Percentiles rank a stretch among this genome's conserved stretches.
These are phyloP conservation scores for Phlyctochytrium planicorne DNA, from an alignment of 192 early-diverging fungal genomes.

Conservation along the genomic window DNA sequence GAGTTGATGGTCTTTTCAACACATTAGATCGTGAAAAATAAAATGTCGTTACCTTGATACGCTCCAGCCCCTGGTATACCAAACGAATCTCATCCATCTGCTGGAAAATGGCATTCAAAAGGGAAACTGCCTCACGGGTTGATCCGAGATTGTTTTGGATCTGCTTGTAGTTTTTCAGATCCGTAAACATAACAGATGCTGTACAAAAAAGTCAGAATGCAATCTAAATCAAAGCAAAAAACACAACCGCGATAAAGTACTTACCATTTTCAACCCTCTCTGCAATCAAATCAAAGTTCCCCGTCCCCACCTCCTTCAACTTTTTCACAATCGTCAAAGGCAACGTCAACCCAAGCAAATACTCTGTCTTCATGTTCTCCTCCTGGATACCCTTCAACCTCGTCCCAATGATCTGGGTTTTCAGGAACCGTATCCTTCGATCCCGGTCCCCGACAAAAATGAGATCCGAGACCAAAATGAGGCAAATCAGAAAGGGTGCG, in stretches of 20 bases:
- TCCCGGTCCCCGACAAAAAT: slow-evolving; percentile 22
- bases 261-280: slow-evolving; percentile 32
- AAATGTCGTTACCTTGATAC: slow-evolving; percentile 43
- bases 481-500: slow-evolving; percentile 15
- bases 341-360: slow-evolving; percentile 43
- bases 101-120: slow-evolving; percentile 47
- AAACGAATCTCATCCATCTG: slow-evolving; percentile 41
- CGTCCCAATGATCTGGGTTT: slow-evolving; percentile 39
- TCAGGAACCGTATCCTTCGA: slow-evolving; percentile 38
- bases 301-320: slow-evolving; percentile 41
- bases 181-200: slow-evolving; percentile 53
- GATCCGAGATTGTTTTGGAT: slow-evolving; percentile 34
- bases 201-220: slow-evolving; percentile 1
- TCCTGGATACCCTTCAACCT: slow-evolving; percentile 35
- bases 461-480: slow-evolving; percentile 5
- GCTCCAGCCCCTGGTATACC: slow-evolving; percentile 29
- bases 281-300: slow-evolving; percentile 47
- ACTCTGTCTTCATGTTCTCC: slow-evolving; percentile 44
- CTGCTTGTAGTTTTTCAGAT: slow-evolving; percentile 51
- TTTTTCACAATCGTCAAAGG: slow-evolving; percentile 43
- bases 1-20: slow-evolving; percentile 44
- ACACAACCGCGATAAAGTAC: slow-evolving; percentile 13
- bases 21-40: not conserved
- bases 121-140: slow-evolving; percentile 31
- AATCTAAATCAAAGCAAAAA: not conserved